Percentiles rank a stretch among this genome's conserved stretches.
Conservation (phyloP, 345 rosid species). For the Hibiscus trionum region DNA sequence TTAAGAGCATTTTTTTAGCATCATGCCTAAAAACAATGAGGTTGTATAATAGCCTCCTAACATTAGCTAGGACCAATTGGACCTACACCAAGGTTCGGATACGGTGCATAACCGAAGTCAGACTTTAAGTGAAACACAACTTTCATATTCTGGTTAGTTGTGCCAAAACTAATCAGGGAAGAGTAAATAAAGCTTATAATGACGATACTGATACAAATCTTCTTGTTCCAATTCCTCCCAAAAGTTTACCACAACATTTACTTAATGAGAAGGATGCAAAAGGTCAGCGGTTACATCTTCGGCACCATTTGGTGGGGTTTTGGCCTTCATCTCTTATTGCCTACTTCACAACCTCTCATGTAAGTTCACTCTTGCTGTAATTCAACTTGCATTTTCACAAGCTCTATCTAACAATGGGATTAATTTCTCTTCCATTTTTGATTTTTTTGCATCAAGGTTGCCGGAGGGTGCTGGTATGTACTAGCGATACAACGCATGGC, state of each 20-base stretch:
- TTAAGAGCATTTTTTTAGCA: no score
- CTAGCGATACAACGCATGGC: conserved; percentile 41
- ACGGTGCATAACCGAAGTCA: no score
- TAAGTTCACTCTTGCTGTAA: background rate
- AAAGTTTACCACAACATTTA: background rate
- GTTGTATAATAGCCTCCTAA: no score
- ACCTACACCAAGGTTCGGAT: no score
- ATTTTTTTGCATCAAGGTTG: conserved; percentile 26
- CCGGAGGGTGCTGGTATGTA: conserved; percentile 66
- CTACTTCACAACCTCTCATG: background rate
- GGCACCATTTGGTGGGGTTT: conserved; percentile 4
- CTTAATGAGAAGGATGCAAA: background rate
- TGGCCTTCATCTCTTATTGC: background rate
- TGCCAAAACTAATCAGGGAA: conserved; percentile 29
- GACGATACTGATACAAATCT: conserved; percentile 16
- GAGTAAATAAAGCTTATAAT: conserved; percentile 28
- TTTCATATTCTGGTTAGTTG: conserved; percentile 23
- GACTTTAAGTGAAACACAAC: no score
- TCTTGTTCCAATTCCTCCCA: conserved; percentile 1
- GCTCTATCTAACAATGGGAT: background rate
- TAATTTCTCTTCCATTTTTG: background rate
- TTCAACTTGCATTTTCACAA: background rate
- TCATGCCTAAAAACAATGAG: no score
- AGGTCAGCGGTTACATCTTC: background rate
- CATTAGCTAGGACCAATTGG: no score